These are phyloP conservation scores for Colletotrichum falcatum DNA, from an alignment of 2,329 filamentous ascomycete species.

Conservation along the genomic window DNA sequence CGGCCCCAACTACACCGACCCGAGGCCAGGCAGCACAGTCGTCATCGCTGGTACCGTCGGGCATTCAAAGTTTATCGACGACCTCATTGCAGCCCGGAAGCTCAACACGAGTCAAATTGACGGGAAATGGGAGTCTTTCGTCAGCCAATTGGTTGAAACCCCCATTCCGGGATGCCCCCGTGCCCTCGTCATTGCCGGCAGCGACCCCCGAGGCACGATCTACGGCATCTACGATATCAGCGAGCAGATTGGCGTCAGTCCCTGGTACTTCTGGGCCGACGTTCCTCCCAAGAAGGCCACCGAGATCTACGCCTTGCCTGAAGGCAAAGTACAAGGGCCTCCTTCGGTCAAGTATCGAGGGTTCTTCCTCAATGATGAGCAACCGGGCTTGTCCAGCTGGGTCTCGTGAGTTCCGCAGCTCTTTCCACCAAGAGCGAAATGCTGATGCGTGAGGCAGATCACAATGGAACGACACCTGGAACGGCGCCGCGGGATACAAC, in stretches of 20 bases:
- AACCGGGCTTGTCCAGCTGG: slow-evolving; percentile 76
- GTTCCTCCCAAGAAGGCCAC: slow-evolving; percentile 63
- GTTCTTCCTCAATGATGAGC: slow-evolving; percentile 79
- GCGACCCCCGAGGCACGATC: slow-evolving; percentile 73
- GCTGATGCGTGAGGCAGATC: slow-evolving; percentile 34
- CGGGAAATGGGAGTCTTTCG: slow-evolving; percentile 78
- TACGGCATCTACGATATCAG: slow-evolving; percentile 79
- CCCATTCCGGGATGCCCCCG: slow-evolving; percentile 67
- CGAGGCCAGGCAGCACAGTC: slow-evolving; percentile 59
- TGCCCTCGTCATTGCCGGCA: slow-evolving; percentile 76
- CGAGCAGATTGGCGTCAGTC: slow-evolving; percentile 79
- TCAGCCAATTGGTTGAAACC: slow-evolving; percentile 67
- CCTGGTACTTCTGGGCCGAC: slow-evolving; percentile 78
- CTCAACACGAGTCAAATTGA: slow-evolving; percentile 68
- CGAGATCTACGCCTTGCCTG: slow-evolving; percentile 66
- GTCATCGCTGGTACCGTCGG: slow-evolving; percentile 78
- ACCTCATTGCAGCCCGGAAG: slow-evolving; percentile 65
- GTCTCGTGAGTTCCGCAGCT: slow-evolving; percentile 52
- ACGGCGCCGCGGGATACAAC: slow-evolving; percentile 61
- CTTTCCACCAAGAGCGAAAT: rapidly evolving
- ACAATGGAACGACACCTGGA: slow-evolving; percentile 58
- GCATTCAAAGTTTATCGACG: slow-evolving; percentile 71
- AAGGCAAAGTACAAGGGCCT: slow-evolving; percentile 66
- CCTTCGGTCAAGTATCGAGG: slow-evolving; percentile 76
- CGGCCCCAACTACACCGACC: slow-evolving; percentile 59